Base-by-base conservation (phyloP, 75 land plant species). In the Picea glauca region DNA sequence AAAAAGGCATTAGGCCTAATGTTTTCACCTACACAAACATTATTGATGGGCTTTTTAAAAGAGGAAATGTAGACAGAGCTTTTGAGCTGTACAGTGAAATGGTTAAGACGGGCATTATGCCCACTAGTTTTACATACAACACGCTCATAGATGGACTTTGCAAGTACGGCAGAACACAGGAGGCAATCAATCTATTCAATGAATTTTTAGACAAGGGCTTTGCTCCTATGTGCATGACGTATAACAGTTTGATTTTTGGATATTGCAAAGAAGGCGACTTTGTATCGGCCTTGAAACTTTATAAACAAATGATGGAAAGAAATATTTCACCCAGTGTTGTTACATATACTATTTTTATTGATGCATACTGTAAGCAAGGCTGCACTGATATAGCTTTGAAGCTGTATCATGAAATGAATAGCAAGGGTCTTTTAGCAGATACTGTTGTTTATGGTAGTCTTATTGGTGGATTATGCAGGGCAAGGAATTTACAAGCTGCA, bases 321-420 rank as follows among this genome's bases (percentile, higher is more conserved):
- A 70, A 80, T 9, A 21, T 58, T 77, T 15, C 15, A 18, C 83
- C 83, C 33, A 77, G 33, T 50, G 56, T 46, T 82, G 57, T 59
- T 58, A 78, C 83, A 15, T 82, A 78, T 59, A 82, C 46, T 54
- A 50, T 58, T 23, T 72, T 82, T 58, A 78, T 78, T 57, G 33
- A 80, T 80, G 81, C 81, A 7, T 74, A 46, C 32, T 80, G 81
- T 58, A 80, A 80, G 33, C 81, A 17, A 31, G 81, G 73, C 11
- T 20, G 21, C 17, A 15, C 74, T 21, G 58, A 74, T 35, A n/a
- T 26, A 31, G 81, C 78, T n/a, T 31, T 57, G 54, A 56, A 80
- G 58, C 20, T 80, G n/a, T 18, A 21, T 21, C 21, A 77, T 21
- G 59, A 56, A 56, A 77, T 77, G 78, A 15, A 58, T 6, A 18